Base-by-base conservation (phyloP, 2,329 filamentous ascomycete genomes). In the Fusarium sambucinum region DNA sequence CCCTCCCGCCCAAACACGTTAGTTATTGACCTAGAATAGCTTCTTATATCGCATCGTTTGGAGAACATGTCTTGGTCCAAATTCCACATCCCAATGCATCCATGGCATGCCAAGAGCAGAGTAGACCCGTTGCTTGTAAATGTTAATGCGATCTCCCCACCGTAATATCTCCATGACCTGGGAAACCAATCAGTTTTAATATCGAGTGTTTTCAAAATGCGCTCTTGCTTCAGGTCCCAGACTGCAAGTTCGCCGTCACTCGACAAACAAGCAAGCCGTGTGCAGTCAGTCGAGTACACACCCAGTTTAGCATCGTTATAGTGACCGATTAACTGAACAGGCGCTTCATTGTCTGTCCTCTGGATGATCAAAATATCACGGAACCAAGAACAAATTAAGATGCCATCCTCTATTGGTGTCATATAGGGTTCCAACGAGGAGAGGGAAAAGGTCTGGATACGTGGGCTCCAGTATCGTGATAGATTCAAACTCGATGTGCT, bases 111-210 rank as follows among this genome's bases (percentile, higher is more conserved):
- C 3, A 38, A 38, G 6, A 38, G 9, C 4, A 38, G 6, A 13
- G 37, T 38, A 21, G 19, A 19, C n/a, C 11, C 6, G 19, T 38
- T 11, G 11, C n/a, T 38, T 13, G 37, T 14, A 14, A 38, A 38
- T 4, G n/a, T 14, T n/a, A 38, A 10, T 19, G 37, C 25, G 25
- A 25, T 25, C 7, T 25, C 6, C n/a, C 33, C 33, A n/a, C 2
- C n/a, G 7, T n/a, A 16, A n/a, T 3, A 3, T 14, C 1, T 16
- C 30, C 14, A 13, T 32, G 3, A 13, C 16, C 7, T 1, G 30
- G 30, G 3, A 19, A 10, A 21, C 10, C 5, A 5, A 14, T 38
- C 11, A 7, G 5, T n/a, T 1, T 0, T 38, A 7, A 38, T 0
- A 11, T 38, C n/a, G 19, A 38, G 37, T 13, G 3, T 38, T 38